These are phyloP conservation scores for Aspergillus avenaceus DNA, from an alignment of 495 filamentous ascomycete species.

Conservation along the genomic window DNA sequence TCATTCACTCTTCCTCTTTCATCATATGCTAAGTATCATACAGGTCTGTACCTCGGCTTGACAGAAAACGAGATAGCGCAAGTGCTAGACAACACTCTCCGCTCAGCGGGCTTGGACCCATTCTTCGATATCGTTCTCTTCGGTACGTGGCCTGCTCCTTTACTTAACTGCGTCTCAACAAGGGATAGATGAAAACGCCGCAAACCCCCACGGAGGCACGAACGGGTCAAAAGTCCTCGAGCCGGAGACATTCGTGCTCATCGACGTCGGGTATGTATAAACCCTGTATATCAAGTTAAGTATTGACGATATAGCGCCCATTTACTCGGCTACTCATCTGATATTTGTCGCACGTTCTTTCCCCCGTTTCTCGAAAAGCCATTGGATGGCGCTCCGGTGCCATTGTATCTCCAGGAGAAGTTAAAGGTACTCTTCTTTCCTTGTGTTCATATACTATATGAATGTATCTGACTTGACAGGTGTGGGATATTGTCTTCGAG, in stretches of 20 bases:
- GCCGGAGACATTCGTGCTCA: conserved; percentile 48
- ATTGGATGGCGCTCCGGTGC: not conserved
- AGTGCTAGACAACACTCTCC: conserved; percentile 45
- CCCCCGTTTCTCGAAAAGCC: conserved; percentile 28
- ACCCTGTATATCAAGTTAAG: not conserved
- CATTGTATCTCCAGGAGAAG: conserved; percentile 35
- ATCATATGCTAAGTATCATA: no score
- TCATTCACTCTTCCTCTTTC: no score
- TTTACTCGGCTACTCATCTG: conserved; percentile 53
- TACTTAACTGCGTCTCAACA: not conserved
- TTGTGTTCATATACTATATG: not conserved
- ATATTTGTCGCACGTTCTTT: conserved; percentile 56
- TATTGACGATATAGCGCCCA: conserved; percentile 35
- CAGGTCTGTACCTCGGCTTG: conserved; percentile 42
- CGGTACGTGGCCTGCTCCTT: conserved; percentile 10
- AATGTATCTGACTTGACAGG: conserved; percentile 7
- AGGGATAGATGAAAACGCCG: conserved; percentile 42
- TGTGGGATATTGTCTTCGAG: conserved; percentile 49
- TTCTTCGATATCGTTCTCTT: conserved; percentile 59
- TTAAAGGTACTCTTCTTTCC: conserved; percentile 19
- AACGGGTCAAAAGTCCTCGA: conserved; percentile 44
- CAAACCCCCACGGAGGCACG: conserved; percentile 50
- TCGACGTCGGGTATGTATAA: conserved; percentile 48
- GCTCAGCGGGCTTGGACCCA: conserved; percentile 41
- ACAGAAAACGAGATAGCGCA: conserved; percentile 47